phyloP scores from a whole-genome alignment of 192 early-diverging fungal genomes.

The Allomyces javanicus region DNA sequence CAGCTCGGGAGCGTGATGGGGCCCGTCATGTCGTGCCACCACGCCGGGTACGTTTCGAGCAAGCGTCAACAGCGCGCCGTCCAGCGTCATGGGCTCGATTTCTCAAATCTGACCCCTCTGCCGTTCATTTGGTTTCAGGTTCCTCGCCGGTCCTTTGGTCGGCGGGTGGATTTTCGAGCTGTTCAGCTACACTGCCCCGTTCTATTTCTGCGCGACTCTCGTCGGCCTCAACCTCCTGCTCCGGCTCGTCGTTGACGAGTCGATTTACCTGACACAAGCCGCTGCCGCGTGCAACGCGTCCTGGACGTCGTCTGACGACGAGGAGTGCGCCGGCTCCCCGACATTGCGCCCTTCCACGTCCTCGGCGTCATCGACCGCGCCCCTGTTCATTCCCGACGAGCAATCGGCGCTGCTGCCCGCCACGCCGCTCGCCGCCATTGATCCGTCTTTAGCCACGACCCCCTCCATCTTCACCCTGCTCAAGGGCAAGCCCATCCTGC shows the following conservation, averaged over 20 bases:
- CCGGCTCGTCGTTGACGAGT: not conserved
- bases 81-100: not conserved
- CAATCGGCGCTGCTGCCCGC: not conserved
- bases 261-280: not conserved
- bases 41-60: not conserved
- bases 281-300: no score
- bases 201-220: not conserved
- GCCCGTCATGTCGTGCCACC: not conserved
- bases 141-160: not conserved
- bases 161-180: not conserved
- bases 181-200: not conserved
- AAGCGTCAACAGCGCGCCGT: no score
- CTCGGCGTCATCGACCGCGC: not conserved
- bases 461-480: not conserved
- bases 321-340: no score
- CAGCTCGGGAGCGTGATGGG: not conserved
- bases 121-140: not conserved
- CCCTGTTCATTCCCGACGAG: not conserved
- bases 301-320: no score
- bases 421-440: no score
- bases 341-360: no score
- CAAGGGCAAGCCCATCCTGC: not conserved
- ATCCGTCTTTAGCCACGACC: no score
- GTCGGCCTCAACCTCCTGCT: not conserved
- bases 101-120: not conserved